Conservation (phyloP, 768 basidiomycete species). For the Amanita fuliginea region DNA sequence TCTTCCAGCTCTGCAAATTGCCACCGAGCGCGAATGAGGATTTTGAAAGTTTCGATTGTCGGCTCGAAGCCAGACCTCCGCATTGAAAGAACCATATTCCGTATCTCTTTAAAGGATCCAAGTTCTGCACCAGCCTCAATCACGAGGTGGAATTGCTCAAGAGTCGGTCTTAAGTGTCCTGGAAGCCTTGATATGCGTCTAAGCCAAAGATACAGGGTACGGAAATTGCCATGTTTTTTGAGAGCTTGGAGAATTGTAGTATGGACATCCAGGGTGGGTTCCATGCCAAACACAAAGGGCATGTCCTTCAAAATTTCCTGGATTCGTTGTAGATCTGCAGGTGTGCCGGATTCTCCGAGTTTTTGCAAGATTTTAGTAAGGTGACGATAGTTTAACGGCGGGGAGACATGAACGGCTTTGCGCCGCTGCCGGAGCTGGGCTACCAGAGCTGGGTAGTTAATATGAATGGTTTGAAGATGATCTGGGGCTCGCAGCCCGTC, state of each 20-base stretch:
- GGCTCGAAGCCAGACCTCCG: constrained; percentile 30
- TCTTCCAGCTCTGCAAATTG: constrained; percentile 17
- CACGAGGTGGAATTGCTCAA: constrained; percentile 45
- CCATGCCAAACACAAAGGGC: constrained; percentile 32
- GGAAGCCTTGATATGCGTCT: constrained; percentile 39
- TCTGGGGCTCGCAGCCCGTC: constrained; percentile 14
- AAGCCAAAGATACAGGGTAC: constrained; percentile 40
- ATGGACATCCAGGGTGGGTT: constrained; percentile 35
- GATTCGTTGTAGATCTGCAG: constrained; percentile 43
- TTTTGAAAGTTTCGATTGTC: constrained; percentile 33
- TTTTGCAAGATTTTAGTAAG: constrained; percentile 28
- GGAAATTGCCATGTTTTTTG: constrained; percentile 29
- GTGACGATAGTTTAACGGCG: constrained; percentile 19
- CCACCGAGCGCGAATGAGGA: constrained; percentile 36
- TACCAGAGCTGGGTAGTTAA: constrained; percentile 11
- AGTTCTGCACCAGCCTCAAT: constrained; percentile 27
- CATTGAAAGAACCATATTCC: constrained; percentile 24
- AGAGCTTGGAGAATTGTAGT: constrained; percentile 37
- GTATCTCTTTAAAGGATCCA: constrained; percentile 22
- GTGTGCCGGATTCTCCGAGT: constrained; percentile 40
- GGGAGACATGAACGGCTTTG: constrained; percentile 10
- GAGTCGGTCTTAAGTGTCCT: constrained; percentile 31
- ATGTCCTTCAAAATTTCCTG: constrained; percentile 41
- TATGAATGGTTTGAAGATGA: constrained; percentile 1
- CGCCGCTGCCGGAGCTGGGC: constrained; percentile 12